Conservation (phyloP, 805 yeast genomes). For the Kodamaea leandrae region DNA sequence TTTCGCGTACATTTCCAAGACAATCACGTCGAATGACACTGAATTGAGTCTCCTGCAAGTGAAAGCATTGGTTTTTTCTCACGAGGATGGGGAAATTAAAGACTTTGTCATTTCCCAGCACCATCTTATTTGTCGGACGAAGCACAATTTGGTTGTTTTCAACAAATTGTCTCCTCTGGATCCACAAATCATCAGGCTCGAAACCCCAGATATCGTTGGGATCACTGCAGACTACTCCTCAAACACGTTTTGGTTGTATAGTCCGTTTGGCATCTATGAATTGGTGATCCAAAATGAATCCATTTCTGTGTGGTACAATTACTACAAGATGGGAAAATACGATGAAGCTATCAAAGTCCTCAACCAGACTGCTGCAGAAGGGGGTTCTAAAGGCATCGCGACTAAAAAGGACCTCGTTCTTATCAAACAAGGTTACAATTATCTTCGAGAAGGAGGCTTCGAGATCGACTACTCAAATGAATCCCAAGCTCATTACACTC, state of each 20-base stretch:
- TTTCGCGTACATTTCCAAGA: constrained; percentile 15
- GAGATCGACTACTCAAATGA: constrained; percentile 24
- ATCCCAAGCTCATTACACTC: constrained; percentile 3
- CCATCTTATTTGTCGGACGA: constrained; percentile 23
- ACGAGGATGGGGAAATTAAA: constrained; percentile 6
- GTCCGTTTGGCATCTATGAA: constrained; percentile 63
- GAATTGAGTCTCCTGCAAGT: constrained; percentile 20
- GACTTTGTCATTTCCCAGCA: constrained; percentile 28
- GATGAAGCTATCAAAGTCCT: constrained; percentile 14
- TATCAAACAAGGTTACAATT: constrained; percentile 52
- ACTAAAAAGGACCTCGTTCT: constrained; percentile 45
- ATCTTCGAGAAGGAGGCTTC: constrained; percentile 32
- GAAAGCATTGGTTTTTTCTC: constrained; percentile 10
- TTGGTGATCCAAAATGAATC: constrained; percentile 67
- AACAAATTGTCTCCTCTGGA: constrained; percentile 28
- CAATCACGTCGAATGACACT: constrained; percentile 29
- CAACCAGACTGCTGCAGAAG: constrained; percentile 4
- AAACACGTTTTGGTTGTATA: constrained; percentile 74
- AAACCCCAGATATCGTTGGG: constrained; percentile 20
- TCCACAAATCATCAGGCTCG: background rate
- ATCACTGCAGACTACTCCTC: constrained; percentile 28
- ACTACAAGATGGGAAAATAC: constrained; percentile 45
- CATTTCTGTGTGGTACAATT: constrained; percentile 65
- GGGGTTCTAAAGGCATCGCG: constrained; percentile 2
- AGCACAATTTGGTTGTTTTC: constrained; percentile 21